Conservation (phyloP, 2,329 filamentous ascomycete genomes). For the Emmonsiellopsis sp. region DNA sequence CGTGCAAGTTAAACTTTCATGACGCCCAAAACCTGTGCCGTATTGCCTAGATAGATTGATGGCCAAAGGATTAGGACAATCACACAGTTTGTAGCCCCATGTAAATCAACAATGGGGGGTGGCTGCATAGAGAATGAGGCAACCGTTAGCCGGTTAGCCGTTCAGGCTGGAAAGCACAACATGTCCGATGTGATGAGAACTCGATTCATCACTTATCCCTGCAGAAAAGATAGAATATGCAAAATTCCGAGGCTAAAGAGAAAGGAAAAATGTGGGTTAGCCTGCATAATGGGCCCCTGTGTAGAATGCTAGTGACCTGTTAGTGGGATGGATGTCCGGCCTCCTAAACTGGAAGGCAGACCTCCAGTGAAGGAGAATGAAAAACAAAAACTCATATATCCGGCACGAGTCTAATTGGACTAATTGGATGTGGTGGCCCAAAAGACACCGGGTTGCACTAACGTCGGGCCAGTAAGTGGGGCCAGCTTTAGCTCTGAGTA, state of each 20-base stretch:
- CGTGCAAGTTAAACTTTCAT: background rate
- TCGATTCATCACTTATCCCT: background rate
- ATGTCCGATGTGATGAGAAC: background rate
- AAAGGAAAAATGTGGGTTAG: background rate
- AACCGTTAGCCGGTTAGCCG: background rate
- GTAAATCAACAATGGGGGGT: background rate
- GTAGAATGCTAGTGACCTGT: background rate
- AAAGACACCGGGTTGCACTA: background rate
- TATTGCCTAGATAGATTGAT: background rate
- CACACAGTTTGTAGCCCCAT: background rate
- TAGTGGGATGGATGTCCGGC: background rate
- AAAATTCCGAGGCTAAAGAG: background rate
- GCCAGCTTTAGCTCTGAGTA: background rate
- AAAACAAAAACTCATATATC: background rate
- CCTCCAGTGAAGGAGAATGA: background rate
- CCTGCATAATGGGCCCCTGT: background rate
- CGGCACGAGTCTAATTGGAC: background rate
- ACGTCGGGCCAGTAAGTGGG: background rate
- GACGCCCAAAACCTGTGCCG: background rate
- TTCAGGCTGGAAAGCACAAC: background rate
- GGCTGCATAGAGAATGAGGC: background rate
- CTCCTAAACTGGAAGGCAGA: background rate
- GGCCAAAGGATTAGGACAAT: background rate
- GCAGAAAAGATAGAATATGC: background rate
- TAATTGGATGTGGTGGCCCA: background rate